Percentiles rank a stretch among this genome's conserved stretches.
phyloP scores from a whole-genome alignment of 257 asterid genomes.

The Marsdenia floribunda region DNA sequence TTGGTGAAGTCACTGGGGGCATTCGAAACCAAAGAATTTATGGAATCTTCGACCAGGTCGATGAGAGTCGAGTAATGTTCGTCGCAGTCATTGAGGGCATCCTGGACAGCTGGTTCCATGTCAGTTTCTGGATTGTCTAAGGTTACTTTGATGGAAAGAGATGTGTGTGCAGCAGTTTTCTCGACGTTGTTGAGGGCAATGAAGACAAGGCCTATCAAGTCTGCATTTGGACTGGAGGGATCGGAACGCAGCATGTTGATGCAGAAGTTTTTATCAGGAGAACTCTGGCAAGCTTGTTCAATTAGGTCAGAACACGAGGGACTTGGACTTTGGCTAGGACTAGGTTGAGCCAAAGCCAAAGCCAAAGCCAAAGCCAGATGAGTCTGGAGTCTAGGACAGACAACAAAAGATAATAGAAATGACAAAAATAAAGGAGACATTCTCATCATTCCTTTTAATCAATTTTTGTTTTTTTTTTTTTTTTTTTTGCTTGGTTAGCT shows the following conservation, averaged over 20 bases:
- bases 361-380: no score
- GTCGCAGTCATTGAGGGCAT: conserved; percentile 44
- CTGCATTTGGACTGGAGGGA: conserved; percentile 6
- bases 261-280: conserved; percentile 14
- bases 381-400: neutral
- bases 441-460: no score
- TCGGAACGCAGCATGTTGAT: conserved; percentile 9
- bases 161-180: conserved; percentile 20
- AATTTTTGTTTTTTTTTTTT: neutral
- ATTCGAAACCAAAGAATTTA: conserved; percentile 15
- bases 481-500: neutral
- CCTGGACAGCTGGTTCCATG: neutral
- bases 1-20: conserved; percentile 27
- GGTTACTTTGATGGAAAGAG: conserved; percentile 9
- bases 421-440: conserved; percentile 9
- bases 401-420: conserved; percentile 5
- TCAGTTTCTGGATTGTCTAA: neutral
- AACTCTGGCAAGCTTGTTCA: conserved; percentile 13
- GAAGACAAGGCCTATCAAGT: conserved; percentile 24
- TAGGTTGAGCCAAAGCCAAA: no score
- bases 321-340: neutral
- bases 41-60: conserved; percentile 52
- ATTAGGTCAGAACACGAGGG: neutral
- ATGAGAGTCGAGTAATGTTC: conserved; percentile 45
- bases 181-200: conserved; percentile 16